Conservation (phyloP, 2,329 filamentous ascomycete species). For the Ophiocordyceps robertsii region DNA sequence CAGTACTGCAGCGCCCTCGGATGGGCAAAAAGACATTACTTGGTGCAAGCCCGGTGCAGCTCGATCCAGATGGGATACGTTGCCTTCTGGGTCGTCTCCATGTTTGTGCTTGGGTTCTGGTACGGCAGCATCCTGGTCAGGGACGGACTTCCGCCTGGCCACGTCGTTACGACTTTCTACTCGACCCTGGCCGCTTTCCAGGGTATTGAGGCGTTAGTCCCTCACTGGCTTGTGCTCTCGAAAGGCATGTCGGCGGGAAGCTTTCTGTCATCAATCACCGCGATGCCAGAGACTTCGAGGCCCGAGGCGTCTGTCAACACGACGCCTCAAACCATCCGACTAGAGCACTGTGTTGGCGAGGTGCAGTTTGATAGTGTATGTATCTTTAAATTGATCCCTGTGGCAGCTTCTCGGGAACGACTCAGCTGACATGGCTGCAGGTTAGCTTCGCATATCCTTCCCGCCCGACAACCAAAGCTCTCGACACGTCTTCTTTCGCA, state of each 20-base stretch:
- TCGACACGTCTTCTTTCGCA: constrained; percentile 49
- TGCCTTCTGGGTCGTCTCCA: constrained; percentile 58
- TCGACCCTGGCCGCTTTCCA: constrained; percentile 65
- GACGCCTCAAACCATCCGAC: neutral
- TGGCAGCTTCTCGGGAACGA: neutral
- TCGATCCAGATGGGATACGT: constrained; percentile 61
- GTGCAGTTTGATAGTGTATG: constrained; percentile 57
- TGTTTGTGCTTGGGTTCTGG: constrained; percentile 87
- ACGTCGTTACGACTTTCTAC: constrained; percentile 77
- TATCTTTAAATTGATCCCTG: constrained; percentile 1
- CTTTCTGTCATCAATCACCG: constrained; percentile 38
- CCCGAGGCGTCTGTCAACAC: neutral
- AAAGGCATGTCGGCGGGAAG: constrained; percentile 67
- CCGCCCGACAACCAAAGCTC: constrained; percentile 43
- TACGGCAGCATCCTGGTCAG: constrained; percentile 63
- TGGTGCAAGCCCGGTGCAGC: constrained; percentile 53
- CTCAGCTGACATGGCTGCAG: constrained; percentile 24
- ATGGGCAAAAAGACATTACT: constrained; percentile 48
- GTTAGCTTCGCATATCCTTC: constrained; percentile 74
- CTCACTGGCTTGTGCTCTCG: constrained; percentile 63
- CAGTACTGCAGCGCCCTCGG: constrained; percentile 48
- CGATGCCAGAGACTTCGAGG: neutral
- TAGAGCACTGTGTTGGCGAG: constrained; percentile 42
- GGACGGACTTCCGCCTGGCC: constrained; percentile 44
- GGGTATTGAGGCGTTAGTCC: constrained; percentile 58